Conservation (phyloP, 2,329 filamentous ascomycete genomes). For the Stachybotrys echinatus region DNA sequence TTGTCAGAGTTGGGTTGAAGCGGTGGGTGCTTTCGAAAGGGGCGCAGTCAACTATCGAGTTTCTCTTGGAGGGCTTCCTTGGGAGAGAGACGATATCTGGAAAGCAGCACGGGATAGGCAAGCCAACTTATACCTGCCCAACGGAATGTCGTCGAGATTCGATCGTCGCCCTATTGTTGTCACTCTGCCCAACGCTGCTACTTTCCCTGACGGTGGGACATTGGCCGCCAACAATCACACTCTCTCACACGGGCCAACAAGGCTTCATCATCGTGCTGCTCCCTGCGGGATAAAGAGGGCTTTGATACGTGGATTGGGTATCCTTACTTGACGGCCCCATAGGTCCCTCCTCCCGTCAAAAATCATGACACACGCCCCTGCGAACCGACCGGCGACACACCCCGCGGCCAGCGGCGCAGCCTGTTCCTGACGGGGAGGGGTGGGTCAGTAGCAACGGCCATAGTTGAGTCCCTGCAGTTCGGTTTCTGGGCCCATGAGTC, state of each 20-base stretch:
- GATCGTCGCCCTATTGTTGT: slow-evolving; percentile 15
- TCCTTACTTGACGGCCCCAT: slow-evolving; percentile 31
- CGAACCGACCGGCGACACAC: slow-evolving; percentile 10
- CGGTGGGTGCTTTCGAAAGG: neutral
- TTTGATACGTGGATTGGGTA: slow-evolving; percentile 34
- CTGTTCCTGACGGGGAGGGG: slow-evolving; percentile 17
- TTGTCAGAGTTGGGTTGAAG: neutral
- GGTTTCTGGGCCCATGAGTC: slow-evolving; percentile 1
- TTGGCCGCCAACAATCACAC: slow-evolving; percentile 21
- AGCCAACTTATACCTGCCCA: slow-evolving; percentile 34
- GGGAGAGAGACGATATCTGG: neutral
- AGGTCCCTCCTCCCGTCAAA: slow-evolving; percentile 10
- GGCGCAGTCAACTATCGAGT: neutral
- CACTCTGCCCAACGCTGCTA: slow-evolving; percentile 18
- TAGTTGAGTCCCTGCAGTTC: slow-evolving; percentile 19
- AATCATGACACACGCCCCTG: slow-evolving; percentile 19
- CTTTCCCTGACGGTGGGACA: slow-evolving; percentile 23
- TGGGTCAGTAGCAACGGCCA: slow-evolving; percentile 11
- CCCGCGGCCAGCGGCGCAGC: slow-evolving; percentile 16
- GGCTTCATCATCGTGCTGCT: slow-evolving; percentile 20
- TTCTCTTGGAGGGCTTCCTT: neutral
- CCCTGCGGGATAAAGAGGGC: slow-evolving; percentile 30
- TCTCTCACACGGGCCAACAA: slow-evolving; percentile 19
- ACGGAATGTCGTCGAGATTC: slow-evolving; percentile 14
- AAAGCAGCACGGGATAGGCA: slow-evolving; percentile 16